Evolutionary conservation across 768 basidiomycete genomes (phyloP), one percentile per base, ranked within the genome.

Genomic region (Tulasnella sp.): DNA sequence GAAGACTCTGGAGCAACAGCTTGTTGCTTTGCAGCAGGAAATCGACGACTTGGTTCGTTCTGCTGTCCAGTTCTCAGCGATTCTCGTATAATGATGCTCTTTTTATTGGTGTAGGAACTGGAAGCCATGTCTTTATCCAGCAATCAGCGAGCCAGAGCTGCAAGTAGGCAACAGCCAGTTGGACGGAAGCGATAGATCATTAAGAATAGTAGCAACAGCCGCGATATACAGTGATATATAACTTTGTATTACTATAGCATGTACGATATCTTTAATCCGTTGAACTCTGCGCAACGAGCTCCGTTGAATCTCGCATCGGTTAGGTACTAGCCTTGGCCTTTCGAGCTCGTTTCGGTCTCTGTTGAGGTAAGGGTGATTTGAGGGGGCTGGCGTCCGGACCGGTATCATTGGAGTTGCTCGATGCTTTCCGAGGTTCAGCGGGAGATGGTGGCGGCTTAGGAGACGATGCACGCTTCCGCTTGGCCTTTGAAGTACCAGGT

Each of bases 1-100:
- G 70, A 67, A 71, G 69, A 51, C 39, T 29, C 29, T 67, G 29
- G 61, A 67, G 16, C 61, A 67, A 67, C 61, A 76, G 55, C 75
- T 76, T 42, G 75, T 29, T 35, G 37, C 75, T 39, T 40, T 76
- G 29, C 75, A 76, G 29, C 40, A 76, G 40, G 75, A 76, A 39
- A 76, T 76, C 37, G 75, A 76, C 40, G 75, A 76, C 57, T 39
- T 76, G 37, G 75, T 76, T 67, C 10, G 61, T 67, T 20, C n/a
- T 11, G 51, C 51, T 20, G 51, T n/a, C 51, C 5, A 0, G 23
- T 9, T 13, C 32, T 26, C 18, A 35, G 5, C 32, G 23, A 32
- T 18, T 67, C 32, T 67, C 4, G 32, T 5, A 2, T 29, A 35
- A 4, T 13, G 61, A 26, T 35, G 15, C 29, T 11, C 15, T 15